Conservation (phyloP, 2,329 filamentous ascomycete species). For the Tolypocladium amazonense region DNA sequence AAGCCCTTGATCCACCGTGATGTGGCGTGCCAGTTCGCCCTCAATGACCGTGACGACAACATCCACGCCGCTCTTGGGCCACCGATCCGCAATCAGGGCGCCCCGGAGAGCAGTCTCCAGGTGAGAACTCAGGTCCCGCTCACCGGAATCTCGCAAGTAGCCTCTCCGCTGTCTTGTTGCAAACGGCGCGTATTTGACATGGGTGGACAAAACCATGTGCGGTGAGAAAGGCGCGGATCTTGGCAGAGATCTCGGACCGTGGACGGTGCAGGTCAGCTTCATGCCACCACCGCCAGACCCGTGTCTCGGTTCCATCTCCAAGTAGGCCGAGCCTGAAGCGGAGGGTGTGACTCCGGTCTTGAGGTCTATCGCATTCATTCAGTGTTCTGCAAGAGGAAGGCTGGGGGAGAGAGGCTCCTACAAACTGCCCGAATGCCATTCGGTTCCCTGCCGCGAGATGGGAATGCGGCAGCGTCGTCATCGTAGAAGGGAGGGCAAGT, state of each 20-base stretch:
- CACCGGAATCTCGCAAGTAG: slow-evolving; percentile 74
- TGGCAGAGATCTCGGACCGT: slow-evolving; percentile 84
- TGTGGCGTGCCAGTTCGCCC: slow-evolving; percentile 69
- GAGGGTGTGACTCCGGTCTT: slow-evolving; percentile 89
- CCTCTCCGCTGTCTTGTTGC: slow-evolving; percentile 73
- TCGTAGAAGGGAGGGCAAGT: slow-evolving; percentile 68
- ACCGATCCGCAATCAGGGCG: slow-evolving; percentile 83
- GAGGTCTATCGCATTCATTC: slow-evolving; percentile 47
- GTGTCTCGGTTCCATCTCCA: slow-evolving; percentile 50
- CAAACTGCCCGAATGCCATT: slow-evolving; percentile 58
- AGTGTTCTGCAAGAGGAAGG: not conserved
- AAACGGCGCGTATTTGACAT: slow-evolving; percentile 95
- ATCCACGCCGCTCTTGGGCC: slow-evolving; percentile 98
- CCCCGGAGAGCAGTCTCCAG: slow-evolving; percentile 84
- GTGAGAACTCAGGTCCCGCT: slow-evolving; percentile 84
- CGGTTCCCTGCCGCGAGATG: slow-evolving; percentile 41
- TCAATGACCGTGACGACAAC: slow-evolving; percentile 88
- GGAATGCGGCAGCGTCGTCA: slow-evolving; percentile 31
- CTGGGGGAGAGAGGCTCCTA: slow-evolving; percentile 4
- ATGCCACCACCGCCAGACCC: slow-evolving; percentile 51
- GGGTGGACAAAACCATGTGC: slow-evolving; percentile 81
- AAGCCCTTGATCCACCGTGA: slow-evolving; percentile 35
- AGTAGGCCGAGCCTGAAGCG: slow-evolving; percentile 84
- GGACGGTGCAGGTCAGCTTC: slow-evolving; percentile 87
- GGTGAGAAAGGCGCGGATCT: slow-evolving; percentile 86